Percentiles rank a stretch among this genome's conserved stretches.
Conservation (phyloP, 2,329 filamentous ascomycete species). For the Cephalotrichum gorgonifer region DNA sequence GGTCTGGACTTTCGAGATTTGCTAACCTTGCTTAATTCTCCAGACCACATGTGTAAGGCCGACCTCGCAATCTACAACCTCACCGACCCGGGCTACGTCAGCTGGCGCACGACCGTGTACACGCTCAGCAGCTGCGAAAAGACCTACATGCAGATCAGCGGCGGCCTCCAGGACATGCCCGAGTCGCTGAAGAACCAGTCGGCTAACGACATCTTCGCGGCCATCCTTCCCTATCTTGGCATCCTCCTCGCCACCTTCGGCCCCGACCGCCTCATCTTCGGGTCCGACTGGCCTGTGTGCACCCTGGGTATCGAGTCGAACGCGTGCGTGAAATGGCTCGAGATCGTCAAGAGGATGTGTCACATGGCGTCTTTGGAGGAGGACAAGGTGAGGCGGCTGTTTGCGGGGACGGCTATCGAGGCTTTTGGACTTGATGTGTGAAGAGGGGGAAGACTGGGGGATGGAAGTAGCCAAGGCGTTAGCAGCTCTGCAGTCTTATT, state of each 20-base stretch:
- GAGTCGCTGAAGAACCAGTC: constrained; percentile 36
- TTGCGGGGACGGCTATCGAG: constrained; percentile 59
- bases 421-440: constrained; percentile 48
- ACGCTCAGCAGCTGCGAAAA: constrained; percentile 52
- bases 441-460: not conserved
- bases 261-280: constrained; percentile 70
- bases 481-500: too few relatives aligned
- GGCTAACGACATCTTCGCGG: constrained; percentile 48
- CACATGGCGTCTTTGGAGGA: constrained; percentile 49
- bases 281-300: constrained; percentile 89
- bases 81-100: constrained; percentile 47
- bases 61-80: constrained; percentile 56
- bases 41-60: constrained; percentile 87
- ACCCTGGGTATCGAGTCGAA: constrained; percentile 40
- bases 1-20: not conserved
- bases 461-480: not conserved
- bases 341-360: constrained; percentile 58
- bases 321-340: constrained; percentile 69
- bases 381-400: constrained; percentile 56
- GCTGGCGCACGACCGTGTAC: constrained; percentile 61
- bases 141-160: constrained; percentile 89
- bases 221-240: constrained; percentile 60
- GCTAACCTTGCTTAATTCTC: not conserved
- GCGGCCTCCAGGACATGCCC: constrained; percentile 71
- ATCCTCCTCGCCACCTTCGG: constrained; percentile 65